A percentile compares a stretch with the other conserved stretches of the same genome.
phyloP scores from a whole-genome alignment of 2,329 filamentous ascomycete genomes.

The Nemania sp. region DNA sequence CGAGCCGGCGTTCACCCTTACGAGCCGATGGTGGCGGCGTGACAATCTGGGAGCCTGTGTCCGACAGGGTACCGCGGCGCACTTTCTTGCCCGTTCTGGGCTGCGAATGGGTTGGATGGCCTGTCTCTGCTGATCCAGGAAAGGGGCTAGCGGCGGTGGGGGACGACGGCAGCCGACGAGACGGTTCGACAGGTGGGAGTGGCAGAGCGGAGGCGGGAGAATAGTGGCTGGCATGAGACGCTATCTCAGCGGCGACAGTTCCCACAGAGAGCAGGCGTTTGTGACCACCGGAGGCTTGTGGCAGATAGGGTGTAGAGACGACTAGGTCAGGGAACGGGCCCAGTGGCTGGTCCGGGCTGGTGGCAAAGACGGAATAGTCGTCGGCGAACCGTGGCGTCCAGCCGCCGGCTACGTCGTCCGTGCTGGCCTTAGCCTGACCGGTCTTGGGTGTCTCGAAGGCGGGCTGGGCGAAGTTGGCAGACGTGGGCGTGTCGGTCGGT shows the following conservation, averaged over 20 bases:
- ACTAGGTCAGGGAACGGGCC: slow-evolving; percentile 52
- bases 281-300: slow-evolving; percentile 43
- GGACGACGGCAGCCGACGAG: slow-evolving; percentile 61
- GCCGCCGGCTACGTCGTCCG: slow-evolving; percentile 53
- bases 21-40: slow-evolving; percentile 63
- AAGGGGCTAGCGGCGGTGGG: slow-evolving; percentile 48
- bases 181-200: slow-evolving; percentile 63
- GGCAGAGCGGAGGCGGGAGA: slow-evolving; percentile 56
- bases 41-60: slow-evolving; percentile 53
- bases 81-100: slow-evolving; percentile 49
- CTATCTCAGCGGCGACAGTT: slow-evolving; percentile 53
- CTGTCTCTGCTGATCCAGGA: slow-evolving; percentile 38
- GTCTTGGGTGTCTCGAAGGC: slow-evolving; percentile 60
- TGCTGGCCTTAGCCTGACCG: slow-evolving; percentile 49
- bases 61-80: slow-evolving; percentile 47
- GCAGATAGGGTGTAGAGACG: slow-evolving; percentile 42
- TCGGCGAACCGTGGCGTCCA: slow-evolving; percentile 67
- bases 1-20: slow-evolving; percentile 60
- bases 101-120: slow-evolving; percentile 33
- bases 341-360: slow-evolving; percentile 62
- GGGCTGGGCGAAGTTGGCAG: slow-evolving; percentile 56
- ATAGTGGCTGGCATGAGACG: slow-evolving; percentile 66
- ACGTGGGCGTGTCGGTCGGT: slow-evolving; percentile 60
- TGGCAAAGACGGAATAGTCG: slow-evolving; percentile 67
- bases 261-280: slow-evolving; percentile 57